Percentiles rank a stretch among this genome's conserved stretches.
Conservation (phyloP, 225 moss, liverwort and hornwort genomes). For the Thuidium tamariscinum region DNA sequence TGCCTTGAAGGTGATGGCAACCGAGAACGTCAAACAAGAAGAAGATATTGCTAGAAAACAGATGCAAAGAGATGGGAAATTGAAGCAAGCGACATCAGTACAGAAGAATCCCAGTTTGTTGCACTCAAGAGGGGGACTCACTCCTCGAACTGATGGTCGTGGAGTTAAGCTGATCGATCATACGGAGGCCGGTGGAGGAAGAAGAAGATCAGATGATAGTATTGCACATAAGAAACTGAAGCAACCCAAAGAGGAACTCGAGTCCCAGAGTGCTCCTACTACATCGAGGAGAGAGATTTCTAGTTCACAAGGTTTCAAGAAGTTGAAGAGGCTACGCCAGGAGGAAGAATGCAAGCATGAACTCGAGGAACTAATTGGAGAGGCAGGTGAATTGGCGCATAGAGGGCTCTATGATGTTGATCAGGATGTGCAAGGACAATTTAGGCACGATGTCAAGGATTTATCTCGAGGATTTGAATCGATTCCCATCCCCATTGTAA, state of each 20-base stretch:
- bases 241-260: constrained; percentile 20
- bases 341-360: constrained; percentile 14
- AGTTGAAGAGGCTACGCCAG: constrained; percentile 24
- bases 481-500: constrained; percentile 61
- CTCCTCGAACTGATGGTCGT: constrained; percentile 32
- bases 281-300: constrained; percentile 5
- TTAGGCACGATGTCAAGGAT: constrained; percentile 45
- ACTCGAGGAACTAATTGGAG: not conserved
- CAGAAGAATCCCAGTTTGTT: constrained; percentile 10
- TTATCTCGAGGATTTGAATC: constrained; percentile 68
- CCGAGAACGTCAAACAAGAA: constrained; percentile 4
- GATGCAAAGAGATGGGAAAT: constrained; percentile 14
- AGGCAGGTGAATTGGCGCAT: constrained; percentile 4
- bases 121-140: constrained; percentile 31
- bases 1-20: constrained; percentile 33
- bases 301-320: constrained; percentile 16
- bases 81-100: not conserved
- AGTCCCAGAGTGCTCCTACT: not conserved
- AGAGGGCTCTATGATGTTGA: not conserved
- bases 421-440: not conserved
- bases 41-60: constrained; percentile 18
- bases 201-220: not conserved
- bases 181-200: constrained; percentile 1
- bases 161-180: constrained; percentile 21
- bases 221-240: constrained; percentile 22